Conservation (phyloP, 768 basidiomycete species). For the Hericium rajendrae region DNA sequence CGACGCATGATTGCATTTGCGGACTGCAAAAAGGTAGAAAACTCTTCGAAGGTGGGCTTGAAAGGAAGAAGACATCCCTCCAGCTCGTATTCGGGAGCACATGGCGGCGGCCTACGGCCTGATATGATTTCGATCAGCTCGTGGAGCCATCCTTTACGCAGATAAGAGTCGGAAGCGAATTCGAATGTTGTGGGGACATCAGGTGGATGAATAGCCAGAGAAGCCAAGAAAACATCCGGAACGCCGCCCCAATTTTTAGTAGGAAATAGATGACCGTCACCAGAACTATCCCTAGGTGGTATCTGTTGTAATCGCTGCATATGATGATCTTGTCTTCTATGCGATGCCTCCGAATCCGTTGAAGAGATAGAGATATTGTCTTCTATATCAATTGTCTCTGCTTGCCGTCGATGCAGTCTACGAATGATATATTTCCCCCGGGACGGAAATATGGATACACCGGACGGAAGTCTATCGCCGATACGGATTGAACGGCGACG, state of each 20-base stretch:
- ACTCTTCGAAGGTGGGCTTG: not conserved
- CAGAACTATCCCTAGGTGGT: no score
- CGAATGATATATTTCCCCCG: not conserved
- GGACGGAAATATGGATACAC: not conserved
- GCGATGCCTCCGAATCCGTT: no score
- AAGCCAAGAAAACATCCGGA: not conserved
- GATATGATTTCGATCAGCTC: not conserved
- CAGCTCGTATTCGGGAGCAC: not conserved
- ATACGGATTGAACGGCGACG: no score
- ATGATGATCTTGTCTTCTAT: no score
- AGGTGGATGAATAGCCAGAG: not conserved
- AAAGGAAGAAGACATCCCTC: not conserved
- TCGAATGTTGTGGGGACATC: not conserved
- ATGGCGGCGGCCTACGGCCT: not conserved
- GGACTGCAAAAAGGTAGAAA: not conserved
- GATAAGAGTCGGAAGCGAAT: not conserved
- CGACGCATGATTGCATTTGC: not conserved
- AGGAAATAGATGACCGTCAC: no score
- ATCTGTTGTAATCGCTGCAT: no score
- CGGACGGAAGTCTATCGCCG: no score
- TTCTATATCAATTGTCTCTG: not conserved
- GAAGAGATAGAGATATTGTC: not conserved
- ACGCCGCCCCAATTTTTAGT: no score
- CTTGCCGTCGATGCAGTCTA: not conserved
- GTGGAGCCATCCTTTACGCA: not conserved